phyloP scores from a whole-genome alignment of 2,329 filamentous ascomycete genomes.

The Colletotrichum sp. region DNA sequence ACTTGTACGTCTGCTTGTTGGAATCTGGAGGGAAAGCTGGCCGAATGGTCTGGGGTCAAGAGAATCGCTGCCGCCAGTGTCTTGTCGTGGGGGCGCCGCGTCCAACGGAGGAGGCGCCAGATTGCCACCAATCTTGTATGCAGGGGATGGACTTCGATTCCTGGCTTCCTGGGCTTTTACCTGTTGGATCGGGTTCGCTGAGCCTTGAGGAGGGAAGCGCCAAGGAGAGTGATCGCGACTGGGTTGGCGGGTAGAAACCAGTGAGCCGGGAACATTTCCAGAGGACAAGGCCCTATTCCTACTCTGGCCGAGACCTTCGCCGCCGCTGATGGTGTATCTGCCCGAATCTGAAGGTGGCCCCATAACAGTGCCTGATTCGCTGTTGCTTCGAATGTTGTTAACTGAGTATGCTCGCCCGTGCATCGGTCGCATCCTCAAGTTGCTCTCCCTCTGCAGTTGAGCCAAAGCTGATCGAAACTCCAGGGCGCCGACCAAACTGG shows the following conservation, averaged over 20 bases:
- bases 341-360: slow-evolving; percentile 11
- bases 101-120: slow-evolving; percentile 44
- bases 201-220: slow-evolving; percentile 3
- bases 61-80: neutral
- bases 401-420: slow-evolving; percentile 62
- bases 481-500: slow-evolving; percentile 89
- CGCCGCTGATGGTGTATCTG: slow-evolving; percentile 16
- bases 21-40: slow-evolving; percentile 51
- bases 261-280: slow-evolving; percentile 40
- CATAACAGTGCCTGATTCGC: slow-evolving; percentile 7
- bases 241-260: neutral
- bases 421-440: slow-evolving; percentile 73
- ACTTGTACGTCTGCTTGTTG: slow-evolving; percentile 47
- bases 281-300: slow-evolving; percentile 53
- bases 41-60: neutral
- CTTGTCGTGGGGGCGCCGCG: neutral
- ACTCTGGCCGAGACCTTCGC: slow-evolving; percentile 16
- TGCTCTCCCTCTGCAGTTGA: slow-evolving; percentile 83
- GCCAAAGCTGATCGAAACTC: slow-evolving; percentile 92
- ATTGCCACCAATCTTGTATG: slow-evolving; percentile 43
- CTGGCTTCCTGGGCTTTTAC: slow-evolving; percentile 19
- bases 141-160: slow-evolving; percentile 32
- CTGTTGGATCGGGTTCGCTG: slow-evolving; percentile 6
- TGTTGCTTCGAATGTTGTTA: slow-evolving; percentile 22
- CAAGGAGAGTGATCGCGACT: slow-evolving; percentile 16